Percentiles rank a stretch among this genome's conserved stretches.
These are phyloP conservation scores for Iris macrosiphon DNA, from an alignment of 106 monocot species.

Conservation along the genomic window DNA sequence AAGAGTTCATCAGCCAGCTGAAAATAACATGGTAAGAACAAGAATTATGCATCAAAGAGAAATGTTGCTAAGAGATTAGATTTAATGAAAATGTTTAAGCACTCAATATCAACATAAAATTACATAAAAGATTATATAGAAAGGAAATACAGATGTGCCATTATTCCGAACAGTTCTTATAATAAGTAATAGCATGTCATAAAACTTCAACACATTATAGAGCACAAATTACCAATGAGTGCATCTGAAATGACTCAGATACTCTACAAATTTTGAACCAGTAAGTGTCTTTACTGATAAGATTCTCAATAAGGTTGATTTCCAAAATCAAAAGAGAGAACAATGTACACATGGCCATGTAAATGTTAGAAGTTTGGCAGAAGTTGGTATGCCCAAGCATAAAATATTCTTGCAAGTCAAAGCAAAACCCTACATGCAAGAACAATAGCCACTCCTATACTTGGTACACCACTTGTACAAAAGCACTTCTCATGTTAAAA, in stretches of 20 bases:
- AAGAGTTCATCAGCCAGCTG: constrained; percentile 53
- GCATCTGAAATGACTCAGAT: background rate
- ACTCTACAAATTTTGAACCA: background rate
- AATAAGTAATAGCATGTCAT: no score
- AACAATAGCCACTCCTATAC: no score
- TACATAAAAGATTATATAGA: background rate
- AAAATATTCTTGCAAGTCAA: no score
- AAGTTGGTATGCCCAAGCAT: no score
- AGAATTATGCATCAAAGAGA: background rate
- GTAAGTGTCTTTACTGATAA: background rate
- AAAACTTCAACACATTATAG: no score
- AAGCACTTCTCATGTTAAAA: no score
- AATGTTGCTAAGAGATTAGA: background rate
- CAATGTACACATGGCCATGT: background rate
- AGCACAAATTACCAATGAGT: background rate
- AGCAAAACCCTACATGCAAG: background rate
- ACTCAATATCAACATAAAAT: background rate
- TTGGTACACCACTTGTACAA: no score
- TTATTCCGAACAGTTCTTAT: no score
- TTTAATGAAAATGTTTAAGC: no score
- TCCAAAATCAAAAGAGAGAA: background rate
- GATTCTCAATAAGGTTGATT: background rate
- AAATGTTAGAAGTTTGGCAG: background rate
- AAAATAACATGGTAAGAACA: constrained; percentile 3
- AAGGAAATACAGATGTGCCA: background rate